A percentile compares a stretch with the other conserved stretches of the same genome.
Conservation (phyloP, 2,329 filamentous ascomycete species). For the Fusarium fracticaudum region DNA sequence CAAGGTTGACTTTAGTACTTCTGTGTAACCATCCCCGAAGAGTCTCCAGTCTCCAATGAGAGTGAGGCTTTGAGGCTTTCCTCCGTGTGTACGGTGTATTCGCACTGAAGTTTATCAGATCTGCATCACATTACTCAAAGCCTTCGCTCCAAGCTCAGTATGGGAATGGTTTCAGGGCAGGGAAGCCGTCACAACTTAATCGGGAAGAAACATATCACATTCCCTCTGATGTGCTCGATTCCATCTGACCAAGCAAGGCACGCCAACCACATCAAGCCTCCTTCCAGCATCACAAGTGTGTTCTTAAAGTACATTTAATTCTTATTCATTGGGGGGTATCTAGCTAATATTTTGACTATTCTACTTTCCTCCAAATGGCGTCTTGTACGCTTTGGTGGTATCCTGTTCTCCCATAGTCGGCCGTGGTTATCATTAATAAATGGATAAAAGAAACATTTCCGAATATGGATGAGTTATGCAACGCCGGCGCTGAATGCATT, state of each 20-base stretch:
- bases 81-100: background rate
- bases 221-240: background rate
- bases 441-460: conserved; percentile 8
- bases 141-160: background rate
- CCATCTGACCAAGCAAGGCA: background rate
- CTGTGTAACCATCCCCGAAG: background rate
- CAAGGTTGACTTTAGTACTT: background rate
- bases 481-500: conserved; percentile 25
- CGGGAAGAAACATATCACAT: background rate
- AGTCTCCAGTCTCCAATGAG: background rate
- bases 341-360: conserved; percentile 3
- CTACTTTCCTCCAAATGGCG: background rate
- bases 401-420: background rate
- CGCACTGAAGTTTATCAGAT: background rate
- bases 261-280: background rate
- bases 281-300: background rate
- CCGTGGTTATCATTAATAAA: conserved; percentile 15
- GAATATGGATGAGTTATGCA: conserved; percentile 5
- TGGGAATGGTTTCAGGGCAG: background rate
- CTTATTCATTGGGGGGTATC: background rate
- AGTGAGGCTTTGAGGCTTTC: background rate
- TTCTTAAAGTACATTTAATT: background rate
- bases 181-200: background rate
- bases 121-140: background rate
- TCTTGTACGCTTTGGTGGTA: background rate